phyloP scores from a whole-genome alignment of 306 rosid species.

The Senna siamea region DNA sequence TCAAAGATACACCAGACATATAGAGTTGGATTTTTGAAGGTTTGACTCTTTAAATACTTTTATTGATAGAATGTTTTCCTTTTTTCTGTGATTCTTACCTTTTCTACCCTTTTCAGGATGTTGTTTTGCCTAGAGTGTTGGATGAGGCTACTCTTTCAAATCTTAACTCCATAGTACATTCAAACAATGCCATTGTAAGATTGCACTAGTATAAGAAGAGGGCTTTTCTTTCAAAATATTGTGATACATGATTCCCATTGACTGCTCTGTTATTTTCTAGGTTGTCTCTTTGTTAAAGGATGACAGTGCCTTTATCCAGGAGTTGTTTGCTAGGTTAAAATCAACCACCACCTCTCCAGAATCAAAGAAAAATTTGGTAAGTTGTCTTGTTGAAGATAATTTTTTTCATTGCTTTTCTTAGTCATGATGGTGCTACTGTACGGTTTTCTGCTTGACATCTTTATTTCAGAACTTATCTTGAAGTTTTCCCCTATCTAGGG shows the following conservation, averaged over 20 bases:
- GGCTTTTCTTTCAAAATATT: constrained; percentile 7
- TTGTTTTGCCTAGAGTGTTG: constrained; percentile 82
- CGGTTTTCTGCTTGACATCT: constrained; percentile 2
- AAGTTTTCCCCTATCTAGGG: neutral
- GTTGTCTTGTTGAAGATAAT: constrained; percentile 20
- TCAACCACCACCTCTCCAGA: constrained; percentile 70
- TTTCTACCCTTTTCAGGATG: constrained; percentile 65
- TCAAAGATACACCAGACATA: constrained; percentile 98
- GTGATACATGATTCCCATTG: constrained; percentile 34
- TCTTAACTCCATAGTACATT: constrained; percentile 85
- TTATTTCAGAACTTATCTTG: constrained; percentile 14
- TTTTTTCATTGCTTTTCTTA: constrained; percentile 29
- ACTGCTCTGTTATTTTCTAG: constrained; percentile 49
- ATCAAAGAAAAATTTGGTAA: constrained; percentile 89
- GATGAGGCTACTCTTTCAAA: constrained; percentile 85
- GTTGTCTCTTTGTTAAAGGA: constrained; percentile 90
- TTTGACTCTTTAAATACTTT: constrained; percentile 37
- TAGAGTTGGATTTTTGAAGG: constrained; percentile 95
- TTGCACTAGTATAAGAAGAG: constrained; percentile 23
- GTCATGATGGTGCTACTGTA: constrained; percentile 23
- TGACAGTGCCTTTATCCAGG: constrained; percentile 88
- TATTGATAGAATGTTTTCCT: constrained; percentile 19
- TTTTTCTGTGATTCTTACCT: constrained; percentile 40
- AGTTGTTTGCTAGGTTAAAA: constrained; percentile 82
- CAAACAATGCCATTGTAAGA: constrained; percentile 85